phyloP scores from a whole-genome alignment of 345 rosid species.

The Cardiospermum halicacabum region DNA sequence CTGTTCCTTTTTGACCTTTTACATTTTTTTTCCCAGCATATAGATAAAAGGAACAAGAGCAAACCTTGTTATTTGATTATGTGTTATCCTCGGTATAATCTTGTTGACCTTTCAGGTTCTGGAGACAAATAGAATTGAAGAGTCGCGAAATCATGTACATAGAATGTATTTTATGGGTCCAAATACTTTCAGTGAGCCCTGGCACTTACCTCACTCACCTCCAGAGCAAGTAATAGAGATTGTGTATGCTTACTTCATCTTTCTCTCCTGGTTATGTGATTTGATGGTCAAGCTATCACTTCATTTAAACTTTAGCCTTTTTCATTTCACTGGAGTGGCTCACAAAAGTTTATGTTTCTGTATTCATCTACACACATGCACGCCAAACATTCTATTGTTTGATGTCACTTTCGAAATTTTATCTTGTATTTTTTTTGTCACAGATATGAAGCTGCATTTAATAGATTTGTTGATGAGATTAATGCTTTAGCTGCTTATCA shows the following conservation, averaged over 20 bases:
- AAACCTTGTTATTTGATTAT: neutral
- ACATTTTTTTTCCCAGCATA: neutral
- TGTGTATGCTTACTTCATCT: constrained; percentile 53
- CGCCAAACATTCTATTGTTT: neutral
- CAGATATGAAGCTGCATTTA: constrained; percentile 88
- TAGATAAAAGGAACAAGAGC: constrained; percentile 3
- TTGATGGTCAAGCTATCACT: constrained; percentile 1
- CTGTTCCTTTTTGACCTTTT: neutral
- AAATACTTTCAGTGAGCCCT: constrained; percentile 84
- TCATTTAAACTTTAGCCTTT: neutral
- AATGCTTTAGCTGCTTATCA: constrained; percentile 82
- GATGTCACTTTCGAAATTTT: neutral
- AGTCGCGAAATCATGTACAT: constrained; percentile 82
- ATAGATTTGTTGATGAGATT: constrained; percentile 83
- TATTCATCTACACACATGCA: neutral
- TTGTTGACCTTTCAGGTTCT: constrained; percentile 52
- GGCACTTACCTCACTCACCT: constrained; percentile 79
- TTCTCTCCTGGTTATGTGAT: neutral
- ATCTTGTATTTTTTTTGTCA: constrained; percentile 10
- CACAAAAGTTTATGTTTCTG: neutral
- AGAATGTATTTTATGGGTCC: constrained; percentile 90
- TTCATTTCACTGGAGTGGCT: neutral
- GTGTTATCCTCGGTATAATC: neutral
- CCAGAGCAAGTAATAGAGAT: constrained; percentile 78
- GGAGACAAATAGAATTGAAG: constrained; percentile 85